Percentiles rank a stretch among this genome's conserved stretches.
These are phyloP conservation scores for Lycium barbarum DNA, from an alignment of 257 asterid genomes.

Conservation along the genomic window DNA sequence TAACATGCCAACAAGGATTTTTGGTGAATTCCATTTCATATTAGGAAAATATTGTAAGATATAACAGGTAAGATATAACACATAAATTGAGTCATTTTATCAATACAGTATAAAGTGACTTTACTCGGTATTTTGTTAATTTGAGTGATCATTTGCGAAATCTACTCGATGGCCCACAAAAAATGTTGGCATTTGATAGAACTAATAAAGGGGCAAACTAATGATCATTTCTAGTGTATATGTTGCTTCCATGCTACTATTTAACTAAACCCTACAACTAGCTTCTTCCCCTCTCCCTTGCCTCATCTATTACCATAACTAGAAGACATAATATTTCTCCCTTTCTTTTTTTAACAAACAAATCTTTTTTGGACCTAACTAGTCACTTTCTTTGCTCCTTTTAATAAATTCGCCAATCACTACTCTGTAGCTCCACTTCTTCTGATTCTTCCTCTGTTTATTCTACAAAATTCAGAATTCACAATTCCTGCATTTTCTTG, in stretches of 20 bases:
- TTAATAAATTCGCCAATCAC: background rate
- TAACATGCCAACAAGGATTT: too few species aligned
- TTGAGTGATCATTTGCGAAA: too few species aligned
- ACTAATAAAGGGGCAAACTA: background rate
- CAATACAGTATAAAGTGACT: too few species aligned
- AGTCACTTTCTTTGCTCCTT: conserved; percentile 9
- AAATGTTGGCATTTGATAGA: too few species aligned
- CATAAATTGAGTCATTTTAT: too few species aligned
- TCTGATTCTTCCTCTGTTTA: too few species aligned
- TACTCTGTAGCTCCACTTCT: background rate
- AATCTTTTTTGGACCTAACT: background rate
- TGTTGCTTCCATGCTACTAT: background rate
- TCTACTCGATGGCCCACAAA: too few species aligned
- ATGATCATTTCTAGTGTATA: background rate
- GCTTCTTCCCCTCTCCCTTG: conserved; percentile 12
- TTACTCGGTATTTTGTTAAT: too few species aligned
- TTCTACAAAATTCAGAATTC: background rate
- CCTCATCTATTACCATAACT: background rate
- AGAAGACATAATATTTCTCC: background rate
- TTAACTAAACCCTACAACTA: conserved; percentile 17
- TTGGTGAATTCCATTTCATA: too few species aligned
- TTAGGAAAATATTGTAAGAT: too few species aligned
- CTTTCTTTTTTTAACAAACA: background rate
- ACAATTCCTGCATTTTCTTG: conserved; percentile 16
- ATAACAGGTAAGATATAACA: too few species aligned